A percentile compares a stretch with the other conserved stretches of the same genome.
These are phyloP conservation scores for Madurella fahalii DNA, from an alignment of 2,329 filamentous ascomycete genomes.

Conservation along the genomic window DNA sequence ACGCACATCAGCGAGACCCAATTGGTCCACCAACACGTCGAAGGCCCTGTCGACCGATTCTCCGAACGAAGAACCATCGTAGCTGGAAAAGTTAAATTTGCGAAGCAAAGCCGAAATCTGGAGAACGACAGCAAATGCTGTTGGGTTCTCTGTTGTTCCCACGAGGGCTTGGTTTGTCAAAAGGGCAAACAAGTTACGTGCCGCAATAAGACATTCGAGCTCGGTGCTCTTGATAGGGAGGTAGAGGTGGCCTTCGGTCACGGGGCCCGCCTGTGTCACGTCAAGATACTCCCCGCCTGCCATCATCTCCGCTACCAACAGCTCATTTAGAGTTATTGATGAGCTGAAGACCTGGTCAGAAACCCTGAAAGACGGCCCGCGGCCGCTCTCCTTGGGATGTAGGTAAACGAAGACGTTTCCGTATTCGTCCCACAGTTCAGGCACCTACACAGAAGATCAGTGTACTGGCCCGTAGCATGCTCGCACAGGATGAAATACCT, in stretches of 20 bases:
- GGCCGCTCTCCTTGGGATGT: constrained; percentile 46
- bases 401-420: constrained; percentile 57
- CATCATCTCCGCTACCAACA: constrained; percentile 45
- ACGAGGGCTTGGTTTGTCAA: constrained; percentile 61
- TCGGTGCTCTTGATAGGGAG: constrained; percentile 48
- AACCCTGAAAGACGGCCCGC: constrained; percentile 58
- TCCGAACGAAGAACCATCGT: constrained; percentile 57
- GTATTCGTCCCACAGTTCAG: constrained; percentile 61
- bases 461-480: constrained; percentile 12
- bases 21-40: constrained; percentile 70
- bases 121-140: constrained; percentile 51
- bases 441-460: constrained; percentile 44
- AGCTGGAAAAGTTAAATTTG: constrained; percentile 54
- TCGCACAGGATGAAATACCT: constrained; percentile 35
- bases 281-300: constrained; percentile 37
- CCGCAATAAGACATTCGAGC: constrained; percentile 53
- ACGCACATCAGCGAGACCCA: constrained; percentile 73
- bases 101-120: constrained; percentile 51
- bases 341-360: constrained; percentile 50
- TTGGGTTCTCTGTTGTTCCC: constrained; percentile 50
- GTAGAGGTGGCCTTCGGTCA: constrained; percentile 48
- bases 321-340: constrained; percentile 51
- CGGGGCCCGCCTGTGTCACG: constrained; percentile 35
- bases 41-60: constrained; percentile 62
- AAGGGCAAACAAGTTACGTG: constrained; percentile 64